Evolutionary conservation across 202 grass and related monocot species (phyloP).

Genomic region (Setaria viridis): DNA sequence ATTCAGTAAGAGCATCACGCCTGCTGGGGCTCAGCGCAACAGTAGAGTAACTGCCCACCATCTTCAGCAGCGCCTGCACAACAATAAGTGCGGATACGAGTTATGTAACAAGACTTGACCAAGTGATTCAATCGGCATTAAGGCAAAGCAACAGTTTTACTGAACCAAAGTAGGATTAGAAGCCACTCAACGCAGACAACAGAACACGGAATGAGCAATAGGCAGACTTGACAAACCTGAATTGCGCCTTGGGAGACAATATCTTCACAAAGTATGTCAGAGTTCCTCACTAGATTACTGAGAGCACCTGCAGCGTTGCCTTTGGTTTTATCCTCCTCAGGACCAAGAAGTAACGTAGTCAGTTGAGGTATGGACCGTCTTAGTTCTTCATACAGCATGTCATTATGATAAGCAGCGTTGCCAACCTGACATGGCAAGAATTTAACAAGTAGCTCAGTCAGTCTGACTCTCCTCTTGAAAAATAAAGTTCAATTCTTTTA

Average conservation of each 20-base stretch:
- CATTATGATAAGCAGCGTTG: slow-evolving; percentile 99
- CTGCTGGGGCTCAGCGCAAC: slow-evolving; percentile 79
- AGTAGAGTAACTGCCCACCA: slow-evolving; percentile 74
- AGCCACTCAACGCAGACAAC: neutral
- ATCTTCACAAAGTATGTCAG: slow-evolving; percentile 65
- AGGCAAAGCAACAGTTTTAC: neutral
- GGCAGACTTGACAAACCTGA: slow-evolving; percentile 55
- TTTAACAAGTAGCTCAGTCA: neutral
- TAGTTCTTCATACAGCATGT: slow-evolving; percentile 82
- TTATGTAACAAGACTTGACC: neutral
- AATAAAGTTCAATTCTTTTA: neutral
- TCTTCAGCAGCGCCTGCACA: slow-evolving; percentile 77
- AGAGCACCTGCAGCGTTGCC: slow-evolving; percentile 92
- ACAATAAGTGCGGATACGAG: slow-evolving; percentile 1
- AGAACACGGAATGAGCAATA: slow-evolving; percentile 25
- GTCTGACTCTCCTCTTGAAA: neutral
- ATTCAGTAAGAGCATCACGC: slow-evolving; percentile 72
- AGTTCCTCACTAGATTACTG: slow-evolving; percentile 87
- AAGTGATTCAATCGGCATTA: neutral
- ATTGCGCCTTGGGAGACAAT: slow-evolving; percentile 79
- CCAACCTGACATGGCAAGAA: slow-evolving; percentile 64
- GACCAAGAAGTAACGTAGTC: slow-evolving; percentile 71
- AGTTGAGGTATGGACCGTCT: slow-evolving; percentile 82
- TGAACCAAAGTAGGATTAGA: neutral
- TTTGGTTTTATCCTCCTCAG: slow-evolving; percentile 98